Base-by-base conservation (phyloP, 1,284 basidiomycete species). In the Leccinum subspadiceum region DNA sequence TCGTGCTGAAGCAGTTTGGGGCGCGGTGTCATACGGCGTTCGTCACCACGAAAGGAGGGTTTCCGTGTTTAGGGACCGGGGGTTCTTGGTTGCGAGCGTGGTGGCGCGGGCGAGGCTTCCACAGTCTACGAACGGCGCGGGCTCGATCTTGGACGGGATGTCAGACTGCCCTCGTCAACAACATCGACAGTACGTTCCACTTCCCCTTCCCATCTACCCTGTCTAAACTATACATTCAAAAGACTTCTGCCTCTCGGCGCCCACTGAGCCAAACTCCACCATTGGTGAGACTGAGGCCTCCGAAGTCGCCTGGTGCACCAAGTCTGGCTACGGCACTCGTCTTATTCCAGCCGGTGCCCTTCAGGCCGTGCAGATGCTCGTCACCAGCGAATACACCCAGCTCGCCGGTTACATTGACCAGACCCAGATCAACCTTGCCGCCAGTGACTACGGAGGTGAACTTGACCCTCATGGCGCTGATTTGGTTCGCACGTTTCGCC, bases 1-100 rank as follows among this genome's bases (percentile, higher is more conserved):
- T 78, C 8, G 74, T 87, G 1, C 79, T 99, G 15, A 89, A 96
- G 72, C 85, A 87, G 33, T 98, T 90, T 70, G 94, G 94, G 2
- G 85, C 87, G 9, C 90, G 87, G 26, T 85, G 88, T 26, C 81
- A 83, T 53, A 90, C 90, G 0, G 81, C 84, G 20, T 93, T 91
- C 68, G 72, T 85, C 1, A 84, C 87, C 1, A 81, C 81, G 35
- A 92, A 89, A 65, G 87, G 86, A 4, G 87, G 89, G 0, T 97
- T 98, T 71, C 94, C 94, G 2, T 98, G 2, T 98, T 98, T 77
- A 84, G 94, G 56, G 93, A 94, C 65, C 82, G 97, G 48, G 91
- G 92, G 2, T 93, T 98, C 72, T 88, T 92, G 66, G 73, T 95
- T 1, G 89, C 94, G 1, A 90, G 84, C 26, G 77, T 94, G 22